Base-by-base conservation (phyloP, 345 rosid genomes). In the Euphorbia pulcherrima region DNA sequence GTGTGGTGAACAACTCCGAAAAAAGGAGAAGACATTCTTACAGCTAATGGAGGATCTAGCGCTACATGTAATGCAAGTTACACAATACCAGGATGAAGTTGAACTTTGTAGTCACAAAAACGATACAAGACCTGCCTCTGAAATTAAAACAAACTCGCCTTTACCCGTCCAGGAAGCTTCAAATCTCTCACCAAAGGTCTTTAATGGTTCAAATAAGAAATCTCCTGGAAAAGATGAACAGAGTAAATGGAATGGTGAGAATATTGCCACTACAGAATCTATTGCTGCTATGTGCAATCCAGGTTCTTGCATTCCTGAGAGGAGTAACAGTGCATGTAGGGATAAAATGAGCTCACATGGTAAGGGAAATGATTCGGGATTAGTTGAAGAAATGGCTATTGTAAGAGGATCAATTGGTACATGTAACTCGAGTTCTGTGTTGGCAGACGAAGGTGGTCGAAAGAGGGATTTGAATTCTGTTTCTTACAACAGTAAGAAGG, bases 81-180 rank as follows among this genome's bases (percentile, higher is more conserved):
- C 57, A 47, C 17, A 12, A 44, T 12, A 65, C 55, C 14, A n/a
- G 26, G 20, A 46, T 26, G 69, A 67, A 16, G 50, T 52, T 67
- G 69, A n/a, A 50, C 37, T 37, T 6, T 30, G 61, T 53, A 50
- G 14, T 47, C 40, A 51, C 16, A 54, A 55, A 64, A 64, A 59
- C 26, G 71, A 61, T 63, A 16, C 47, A 24, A 8, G 12, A 58
- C 39, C 26, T 16, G 58, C 21, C 70, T 16, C 24, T 9, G 66
- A 44, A 39, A 33, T 23, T 37, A 71, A 81, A 65, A 46, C 53
- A 33, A 82, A 71, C 70, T 75, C 74, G 35, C 68, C 80, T 70
- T 68, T 63, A n/a, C 74, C 79, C 54, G 64, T 37, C 47, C 81
- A 69, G 69, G 83, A 77, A 70, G 71, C 87, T 54, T 68, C 84